Percentiles rank a stretch among this genome's conserved stretches.
These are phyloP conservation scores for Draba incana DNA, from an alignment of 345 rosid genomes.

Conservation along the genomic window DNA sequence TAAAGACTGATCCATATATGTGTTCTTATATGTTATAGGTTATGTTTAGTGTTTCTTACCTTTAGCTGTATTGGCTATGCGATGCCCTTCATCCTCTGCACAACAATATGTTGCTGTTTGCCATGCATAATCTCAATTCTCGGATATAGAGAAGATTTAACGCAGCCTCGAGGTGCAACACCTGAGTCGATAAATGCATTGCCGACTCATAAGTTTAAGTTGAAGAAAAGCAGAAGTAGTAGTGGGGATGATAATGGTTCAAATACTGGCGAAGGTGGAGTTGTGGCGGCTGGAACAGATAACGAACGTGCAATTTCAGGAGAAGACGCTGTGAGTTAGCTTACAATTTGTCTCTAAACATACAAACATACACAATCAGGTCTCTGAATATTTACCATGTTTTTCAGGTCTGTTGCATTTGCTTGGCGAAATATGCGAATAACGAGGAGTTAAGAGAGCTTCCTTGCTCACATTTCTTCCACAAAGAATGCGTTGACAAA, in stretches of 20 bases:
- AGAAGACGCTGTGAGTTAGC: constrained; percentile 82
- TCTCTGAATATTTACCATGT: constrained; percentile 17
- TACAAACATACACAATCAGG: not conserved
- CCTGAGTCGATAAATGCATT: constrained; percentile 83
- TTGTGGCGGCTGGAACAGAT: constrained; percentile 91
- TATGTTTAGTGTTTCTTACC: constrained; percentile 93
- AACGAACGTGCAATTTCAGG: constrained; percentile 79
- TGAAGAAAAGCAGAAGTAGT: constrained; percentile 62
- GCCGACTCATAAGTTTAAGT: constrained; percentile 91
- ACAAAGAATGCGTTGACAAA: constrained; percentile 94
- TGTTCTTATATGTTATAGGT: constrained; percentile 53
- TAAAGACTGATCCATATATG: constrained; percentile 21
- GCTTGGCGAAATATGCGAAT: constrained; percentile 90
- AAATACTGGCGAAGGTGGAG: constrained; percentile 68
- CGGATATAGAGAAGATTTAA: constrained; percentile 88
- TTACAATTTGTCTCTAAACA: constrained; percentile 4
- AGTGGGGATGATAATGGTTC: constrained; percentile 58
- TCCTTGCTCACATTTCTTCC: constrained; percentile 85
- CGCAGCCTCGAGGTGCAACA: constrained; percentile 92
- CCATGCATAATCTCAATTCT: constrained; percentile 93
- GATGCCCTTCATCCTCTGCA: constrained; percentile 97
- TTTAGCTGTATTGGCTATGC: constrained; percentile 98
- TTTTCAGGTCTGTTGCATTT: constrained; percentile 89
- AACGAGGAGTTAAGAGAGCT: constrained; percentile 94
- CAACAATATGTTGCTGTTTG: constrained; percentile 95